Evolutionary conservation across 2,329 filamentous ascomycete species (phyloP), one percentile per base, ranked within the genome.

Genomic region (Cytospora paraplurivora): DNA sequence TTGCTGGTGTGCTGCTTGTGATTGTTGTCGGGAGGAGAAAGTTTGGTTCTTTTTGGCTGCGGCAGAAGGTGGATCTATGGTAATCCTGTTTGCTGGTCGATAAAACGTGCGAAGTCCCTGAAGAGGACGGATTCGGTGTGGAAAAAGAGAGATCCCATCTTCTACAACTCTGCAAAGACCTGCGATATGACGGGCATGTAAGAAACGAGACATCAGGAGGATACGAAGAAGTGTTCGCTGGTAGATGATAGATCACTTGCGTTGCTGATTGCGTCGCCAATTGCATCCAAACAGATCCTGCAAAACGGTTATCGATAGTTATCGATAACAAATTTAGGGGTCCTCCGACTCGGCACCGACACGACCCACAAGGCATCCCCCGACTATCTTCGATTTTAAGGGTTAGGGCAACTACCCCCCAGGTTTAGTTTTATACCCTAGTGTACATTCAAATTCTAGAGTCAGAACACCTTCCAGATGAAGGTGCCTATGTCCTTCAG

Each of bases 21-120:
- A 47, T 47, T 47, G 44, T 12, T 47, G 44, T 47, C 44, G 44
- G 44, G 44, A 47, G 44, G 12, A 47, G 44, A 21, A 47, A 47
- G 44, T 11, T 7, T 47, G 44, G 44, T 11, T 47, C 4, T 19
- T 47, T 19, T 47, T 47, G 8, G 44, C 1, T 47, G 44, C 44
- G 44, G 10, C n/a, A 7, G 44, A 47, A 47, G 44, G 44, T 47
- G 44, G 44, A 47, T 47, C 44, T 47, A 47, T 47, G 11, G 44
- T 21, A 19, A 17, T 47, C 5, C 44, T 19, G 44, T 17, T n/a
- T 47, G 44, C 44, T 19, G 44, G 10, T 10, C n/a, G 44, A 21
- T 47, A 21, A n/a, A 47, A 47, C 4, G n/a, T 47, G 44, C 44
- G 44, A n/a, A 47, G n/a, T 19, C n/a, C 44, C 5, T 47, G 44